A percentile compares a stretch with the other conserved stretches of the same genome.
Evolutionary conservation across 225 moss, liverwort and hornwort species (phyloP).

Genomic region (Straminergon stramineum): DNA sequence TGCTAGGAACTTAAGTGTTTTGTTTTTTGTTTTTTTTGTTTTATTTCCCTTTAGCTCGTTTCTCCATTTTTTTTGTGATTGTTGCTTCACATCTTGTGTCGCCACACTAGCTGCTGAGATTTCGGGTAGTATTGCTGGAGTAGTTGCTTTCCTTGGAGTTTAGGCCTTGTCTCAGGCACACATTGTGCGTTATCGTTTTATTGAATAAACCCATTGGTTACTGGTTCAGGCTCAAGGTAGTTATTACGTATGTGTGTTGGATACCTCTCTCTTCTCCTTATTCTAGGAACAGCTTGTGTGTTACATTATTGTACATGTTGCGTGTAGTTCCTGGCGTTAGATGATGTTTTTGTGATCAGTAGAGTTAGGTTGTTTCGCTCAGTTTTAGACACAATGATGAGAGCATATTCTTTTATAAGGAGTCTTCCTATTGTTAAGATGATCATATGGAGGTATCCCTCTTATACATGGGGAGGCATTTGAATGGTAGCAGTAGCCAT

Average conservation of each 20-base stretch:
- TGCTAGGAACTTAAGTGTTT: neutral
- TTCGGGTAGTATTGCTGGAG: neutral
- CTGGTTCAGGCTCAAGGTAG: constrained; percentile 1
- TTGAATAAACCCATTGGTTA: constrained; percentile 17
- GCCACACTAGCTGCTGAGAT: neutral
- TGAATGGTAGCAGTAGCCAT: neutral
- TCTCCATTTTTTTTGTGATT: neutral
- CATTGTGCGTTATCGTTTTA: constrained; percentile 11
- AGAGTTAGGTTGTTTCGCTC: neutral
- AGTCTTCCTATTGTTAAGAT: neutral
- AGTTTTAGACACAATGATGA: neutral
- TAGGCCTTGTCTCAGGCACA: constrained; percentile 4
- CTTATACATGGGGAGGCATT: neutral
- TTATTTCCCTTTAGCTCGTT: neutral
- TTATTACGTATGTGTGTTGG: neutral
- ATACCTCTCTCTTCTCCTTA: neutral
- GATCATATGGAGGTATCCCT: neutral
- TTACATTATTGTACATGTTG: neutral
- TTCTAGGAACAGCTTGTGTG: neutral
- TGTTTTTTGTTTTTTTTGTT: neutral
- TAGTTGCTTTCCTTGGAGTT: neutral
- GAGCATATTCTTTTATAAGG: neutral
- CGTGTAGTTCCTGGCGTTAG: neutral
- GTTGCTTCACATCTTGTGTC: constrained; percentile 4
- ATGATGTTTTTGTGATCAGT: neutral